Conservation (phyloP, 768 basidiomycete species). For the Suillus subalutaceus region DNA sequence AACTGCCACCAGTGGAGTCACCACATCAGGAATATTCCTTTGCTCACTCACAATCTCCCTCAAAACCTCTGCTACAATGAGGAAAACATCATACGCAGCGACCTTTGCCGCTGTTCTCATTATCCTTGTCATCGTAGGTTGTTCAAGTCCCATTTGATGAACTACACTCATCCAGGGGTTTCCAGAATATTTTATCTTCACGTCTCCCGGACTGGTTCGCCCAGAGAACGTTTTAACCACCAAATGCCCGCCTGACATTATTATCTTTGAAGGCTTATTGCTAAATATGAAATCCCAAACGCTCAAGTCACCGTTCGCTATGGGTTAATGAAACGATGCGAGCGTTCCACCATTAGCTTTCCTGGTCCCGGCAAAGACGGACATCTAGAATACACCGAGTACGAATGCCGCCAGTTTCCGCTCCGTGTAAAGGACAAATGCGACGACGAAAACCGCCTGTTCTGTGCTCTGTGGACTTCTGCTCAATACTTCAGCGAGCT, state of each 20-base stretch:
- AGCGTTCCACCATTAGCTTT: constrained; percentile 49
- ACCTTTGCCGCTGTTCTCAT: constrained; percentile 59
- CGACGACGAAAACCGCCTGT: constrained; percentile 53
- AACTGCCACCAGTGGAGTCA: background rate
- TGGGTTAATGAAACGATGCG: constrained; percentile 62
- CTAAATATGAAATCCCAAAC: constrained; percentile 46
- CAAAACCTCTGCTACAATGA: constrained; percentile 42
- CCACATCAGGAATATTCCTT: constrained; percentile 8
- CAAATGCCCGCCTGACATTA: constrained; percentile 25
- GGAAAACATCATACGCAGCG: constrained; percentile 69
- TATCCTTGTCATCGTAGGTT: constrained; percentile 55
- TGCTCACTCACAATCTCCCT: background rate
- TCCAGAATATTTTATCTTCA: constrained; percentile 60
- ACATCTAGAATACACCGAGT: constrained; percentile 53
- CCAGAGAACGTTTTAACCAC: constrained; percentile 21
- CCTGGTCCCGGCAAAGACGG: constrained; percentile 48
- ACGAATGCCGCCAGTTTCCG: constrained; percentile 70
- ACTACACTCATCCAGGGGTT: background rate
- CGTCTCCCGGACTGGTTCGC: constrained; percentile 67
- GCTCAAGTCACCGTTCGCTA: constrained; percentile 55
- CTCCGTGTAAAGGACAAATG: constrained; percentile 48
- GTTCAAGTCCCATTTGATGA: background rate
- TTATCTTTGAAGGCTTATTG: constrained; percentile 43
- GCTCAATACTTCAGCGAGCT: constrained; percentile 70
- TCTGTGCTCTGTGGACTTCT: constrained; percentile 73